Evolutionary conservation across 2,329 filamentous ascomycete species (phyloP), one percentile per base, ranked within the genome.

Genomic region (Biscogniauxia sp.): DNA sequence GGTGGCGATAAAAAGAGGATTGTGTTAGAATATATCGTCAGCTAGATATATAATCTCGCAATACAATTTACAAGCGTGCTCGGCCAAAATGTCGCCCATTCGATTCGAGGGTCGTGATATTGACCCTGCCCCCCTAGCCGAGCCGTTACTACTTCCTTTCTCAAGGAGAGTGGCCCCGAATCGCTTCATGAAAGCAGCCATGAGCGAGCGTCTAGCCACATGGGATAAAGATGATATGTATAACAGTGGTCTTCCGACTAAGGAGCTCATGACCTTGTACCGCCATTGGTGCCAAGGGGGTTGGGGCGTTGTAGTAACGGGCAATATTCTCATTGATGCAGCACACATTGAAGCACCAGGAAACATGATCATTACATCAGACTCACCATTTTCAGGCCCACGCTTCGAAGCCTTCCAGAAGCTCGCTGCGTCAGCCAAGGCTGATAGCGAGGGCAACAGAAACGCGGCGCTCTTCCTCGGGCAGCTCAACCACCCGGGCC

Each of bases 311-410:
- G 81, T 85, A 59, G 71, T 86, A 0, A 84, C 82, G 1, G 84
- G 84, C 56, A 86, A 87, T 72, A 76, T 86, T 65, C 84, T 86
- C 80, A 77, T 86, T 51, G 81, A 83, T 55, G 82, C 80, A 67
- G 79, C 83, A 53, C 78, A 82, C 53, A 70, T 84, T 20, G 82
- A 84, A 66, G 79, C 78, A 3, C 72, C 76, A 19, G 81, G 82
- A 15, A 83, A 84, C 71, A 75, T 77, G 3, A 83, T 86, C 69
- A 82, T 87, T 55, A 78, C 82, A 1, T 72, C 72, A 23, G 74
- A 73, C 3, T 75, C 77, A 23, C 69, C 74, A 1, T 81, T 77
- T 64, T 72, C 75, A 15, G 83, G 82, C 51, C 74, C 79, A 60
- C 74, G 84, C 25, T 86, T 86, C 65, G 80, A 85, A 32, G 76